Evolutionary conservation across 2,329 filamentous ascomycete genomes (phyloP).

Genomic region (Fusarium siculi): DNA sequence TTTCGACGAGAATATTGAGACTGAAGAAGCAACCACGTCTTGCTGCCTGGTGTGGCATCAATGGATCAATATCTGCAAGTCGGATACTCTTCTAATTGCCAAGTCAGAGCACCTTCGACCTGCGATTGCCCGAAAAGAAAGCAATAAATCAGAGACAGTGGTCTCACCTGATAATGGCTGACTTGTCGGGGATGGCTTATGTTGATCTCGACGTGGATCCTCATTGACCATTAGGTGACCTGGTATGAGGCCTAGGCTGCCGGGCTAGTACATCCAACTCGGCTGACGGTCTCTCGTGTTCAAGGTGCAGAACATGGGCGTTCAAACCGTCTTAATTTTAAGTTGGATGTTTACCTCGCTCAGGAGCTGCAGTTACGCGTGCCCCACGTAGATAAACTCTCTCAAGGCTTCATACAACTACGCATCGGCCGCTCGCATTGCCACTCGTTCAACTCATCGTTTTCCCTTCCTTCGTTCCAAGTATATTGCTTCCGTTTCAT

Average conservation of each 20-base stretch:
- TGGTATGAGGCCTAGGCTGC: conserved; percentile 10
- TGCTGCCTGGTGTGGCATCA: neutral
- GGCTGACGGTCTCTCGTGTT: conserved; percentile 38
- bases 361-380: conserved; percentile 23
- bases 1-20: neutral
- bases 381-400: conserved; percentile 39
- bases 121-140: neutral
- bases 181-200: conserved; percentile 7
- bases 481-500: neutral
- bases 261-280: conserved; percentile 11
- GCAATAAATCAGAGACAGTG: conserved; percentile 20
- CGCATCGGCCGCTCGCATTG: conserved; percentile 12
- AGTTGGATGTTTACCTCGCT: conserved; percentile 1
- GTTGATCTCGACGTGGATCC: conserved; percentile 7
- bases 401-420: conserved; percentile 7
- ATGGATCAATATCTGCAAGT: neutral
- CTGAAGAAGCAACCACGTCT: neutral
- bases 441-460: conserved; percentile 19
- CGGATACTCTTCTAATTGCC: neutral
- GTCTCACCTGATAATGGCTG: conserved; percentile 17
- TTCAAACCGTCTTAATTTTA: conserved; percentile 9
- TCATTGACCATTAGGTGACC: neutral
- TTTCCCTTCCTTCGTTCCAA: neutral
- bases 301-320: conserved; percentile 12
- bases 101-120: neutral